Evolutionary conservation across 768 basidiomycete genomes (phyloP).

Genomic region (Rhizopogon roseolus): DNA sequence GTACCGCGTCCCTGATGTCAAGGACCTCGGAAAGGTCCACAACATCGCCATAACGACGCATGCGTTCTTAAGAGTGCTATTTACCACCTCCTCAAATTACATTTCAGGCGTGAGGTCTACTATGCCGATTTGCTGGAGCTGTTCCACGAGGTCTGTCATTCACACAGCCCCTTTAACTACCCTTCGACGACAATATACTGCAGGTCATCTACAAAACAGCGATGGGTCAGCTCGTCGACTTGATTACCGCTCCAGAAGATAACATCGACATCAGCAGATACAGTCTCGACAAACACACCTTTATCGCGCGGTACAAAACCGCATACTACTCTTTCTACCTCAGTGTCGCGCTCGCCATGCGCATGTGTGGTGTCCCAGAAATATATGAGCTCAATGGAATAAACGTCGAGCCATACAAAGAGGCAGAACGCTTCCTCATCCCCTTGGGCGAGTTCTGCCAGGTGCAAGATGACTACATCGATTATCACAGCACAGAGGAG

Average conservation of each 20-base stretch:
- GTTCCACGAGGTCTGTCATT: slow-evolving; percentile 72
- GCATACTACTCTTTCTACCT: slow-evolving; percentile 99
- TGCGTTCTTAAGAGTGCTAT: slow-evolving; percentile 96
- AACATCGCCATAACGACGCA: slow-evolving; percentile 90
- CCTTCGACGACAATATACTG: neutral
- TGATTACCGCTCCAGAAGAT: slow-evolving; percentile 94
- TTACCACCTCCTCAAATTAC: slow-evolving; percentile 81
- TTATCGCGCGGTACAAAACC: slow-evolving; percentile 97
- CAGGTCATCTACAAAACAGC: slow-evolving; percentile 83
- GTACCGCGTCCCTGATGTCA: slow-evolving; percentile 62
- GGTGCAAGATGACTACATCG: slow-evolving; percentile 95
- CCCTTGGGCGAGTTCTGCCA: slow-evolving; percentile 98
- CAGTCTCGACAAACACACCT: slow-evolving; percentile 77
- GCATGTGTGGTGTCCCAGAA: slow-evolving; percentile 61
- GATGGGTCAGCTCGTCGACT: slow-evolving; percentile 92
- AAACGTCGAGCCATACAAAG: slow-evolving; percentile 56
- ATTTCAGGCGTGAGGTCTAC: slow-evolving; percentile 76
- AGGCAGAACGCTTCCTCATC: slow-evolving; percentile 77
- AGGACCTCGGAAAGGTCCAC: slow-evolving; percentile 15
- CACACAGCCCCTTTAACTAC: too few species aligned
- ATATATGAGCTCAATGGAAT: slow-evolving; percentile 36
- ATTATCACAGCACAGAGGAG: slow-evolving; percentile 86
- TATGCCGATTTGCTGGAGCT: slow-evolving; percentile 90
- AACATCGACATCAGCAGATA: slow-evolving; percentile 83
- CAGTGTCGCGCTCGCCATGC: slow-evolving; percentile 92